Evolutionary conservation across 805 yeast species (phyloP), one percentile per base, ranked within the genome.

Genomic region (Kregervanrija pseudodelftensis): DNA sequence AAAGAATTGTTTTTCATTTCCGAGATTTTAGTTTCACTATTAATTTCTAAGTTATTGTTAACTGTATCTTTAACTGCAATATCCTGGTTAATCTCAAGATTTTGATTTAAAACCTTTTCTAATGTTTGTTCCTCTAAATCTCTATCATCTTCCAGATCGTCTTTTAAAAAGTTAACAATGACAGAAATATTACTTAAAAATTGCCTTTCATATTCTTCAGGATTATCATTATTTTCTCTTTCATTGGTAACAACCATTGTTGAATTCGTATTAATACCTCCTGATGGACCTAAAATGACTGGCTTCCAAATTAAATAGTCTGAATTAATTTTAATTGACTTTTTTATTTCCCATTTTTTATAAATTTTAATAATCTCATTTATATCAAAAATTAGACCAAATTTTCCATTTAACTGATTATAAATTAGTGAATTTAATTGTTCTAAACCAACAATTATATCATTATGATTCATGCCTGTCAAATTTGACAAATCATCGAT

Each of bases 391-490:
- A 67, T 67, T 3, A 87, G 67, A 0, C 74, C 79, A 61, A 77
- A 87, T 22, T 57, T 58, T 13, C 69, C 68, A 1, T 74, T 68
- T 0, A 43, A 46, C 2, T 73, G 69, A 45, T 77, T 70, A 32
- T 72, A 65, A 1, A 77, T 65, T 16, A 93, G 66, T 8, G 83
- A 79, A 22, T 77, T 72, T 30, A 91, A 64, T 46, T 80, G 83
- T 61, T 93, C 99, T 16, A 93, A 67, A 0, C 95, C 95, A 39
- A 85, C 85, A 5, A 91, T 73, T 0, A 90, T 88, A 63, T 93
- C 98, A 11, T 91, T 83, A 8, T 84, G 74, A 2, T 75, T 81
- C 90, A 93, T 85, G 0, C 97, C 97, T 0, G 96, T 86, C 11
- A 77, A 57, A 45, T 74, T 75, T 4, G 90, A 69, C 14, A 91